phyloP scores from a whole-genome alignment of 495 filamentous ascomycete genomes.

The Tricharina praecox region DNA sequence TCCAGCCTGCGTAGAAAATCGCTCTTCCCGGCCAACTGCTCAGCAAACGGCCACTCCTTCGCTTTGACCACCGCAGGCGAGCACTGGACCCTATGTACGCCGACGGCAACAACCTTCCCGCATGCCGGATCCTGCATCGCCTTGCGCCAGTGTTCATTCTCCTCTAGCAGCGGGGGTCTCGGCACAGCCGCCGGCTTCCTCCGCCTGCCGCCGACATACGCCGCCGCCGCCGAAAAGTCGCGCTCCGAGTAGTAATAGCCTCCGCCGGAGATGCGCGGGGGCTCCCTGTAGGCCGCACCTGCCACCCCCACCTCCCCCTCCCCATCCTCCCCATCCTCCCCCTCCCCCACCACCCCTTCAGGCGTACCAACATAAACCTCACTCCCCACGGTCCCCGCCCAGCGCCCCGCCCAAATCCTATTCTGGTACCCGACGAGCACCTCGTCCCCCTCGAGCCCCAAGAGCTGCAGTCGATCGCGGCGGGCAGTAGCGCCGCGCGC shows the following conservation, averaged over 20 bases:
- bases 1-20: slow-evolving; percentile 1
- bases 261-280: not conserved
- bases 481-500: slow-evolving; percentile 12
- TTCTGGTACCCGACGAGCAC: slow-evolving; percentile 20
- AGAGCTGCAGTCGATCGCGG: slow-evolving; percentile 15
- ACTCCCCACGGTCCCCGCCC: slow-evolving; percentile 14
- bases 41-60: slow-evolving; percentile 11
- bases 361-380: slow-evolving; percentile 10
- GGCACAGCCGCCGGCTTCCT: slow-evolving; percentile 20
- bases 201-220: slow-evolving; percentile 8
- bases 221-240: not conserved
- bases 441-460: slow-evolving; percentile 14
- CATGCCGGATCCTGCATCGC: slow-evolving; percentile 9
- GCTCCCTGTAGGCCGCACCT: too few species aligned
- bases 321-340: not conserved
- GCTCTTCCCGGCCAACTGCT: not conserved
- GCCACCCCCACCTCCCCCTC: not conserved
- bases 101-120: slow-evolving; percentile 13
- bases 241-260: slow-evolving; percentile 5
- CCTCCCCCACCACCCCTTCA: not conserved
- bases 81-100: slow-evolving; percentile 10
- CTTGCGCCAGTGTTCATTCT: slow-evolving; percentile 11
- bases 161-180: too few species aligned
- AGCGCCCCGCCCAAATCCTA: slow-evolving; percentile 15
- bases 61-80: slow-evolving; percentile 15